Evolutionary conservation across 148 eudicot species (phyloP).

Genomic region (Amaranthus palmeri): DNA sequence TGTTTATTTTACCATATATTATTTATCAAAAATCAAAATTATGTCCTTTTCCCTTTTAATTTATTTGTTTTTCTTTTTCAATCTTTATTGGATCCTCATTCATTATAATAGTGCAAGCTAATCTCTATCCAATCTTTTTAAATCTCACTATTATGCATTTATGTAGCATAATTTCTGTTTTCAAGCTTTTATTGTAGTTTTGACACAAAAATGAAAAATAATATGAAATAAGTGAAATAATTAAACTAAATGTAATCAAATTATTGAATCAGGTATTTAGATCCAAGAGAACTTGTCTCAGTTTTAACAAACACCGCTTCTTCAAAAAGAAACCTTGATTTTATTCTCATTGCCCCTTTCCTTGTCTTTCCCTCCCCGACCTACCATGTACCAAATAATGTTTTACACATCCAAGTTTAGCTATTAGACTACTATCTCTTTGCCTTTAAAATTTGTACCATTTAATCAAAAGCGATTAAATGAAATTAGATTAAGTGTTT

Average conservation of each 20-base stretch:
- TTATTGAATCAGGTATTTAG: constrained; percentile 4
- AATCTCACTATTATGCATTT: background rate
- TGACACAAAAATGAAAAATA: too few species aligned
- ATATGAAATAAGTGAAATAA: too few species aligned
- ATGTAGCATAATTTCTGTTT: background rate
- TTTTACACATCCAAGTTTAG: too few species aligned
- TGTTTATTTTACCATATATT: constrained; percentile 17
- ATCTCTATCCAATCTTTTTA: constrained; percentile 13
- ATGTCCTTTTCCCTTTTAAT: background rate
- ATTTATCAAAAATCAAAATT: constrained; percentile 1
- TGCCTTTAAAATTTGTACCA: too few species aligned
- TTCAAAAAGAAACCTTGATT: too few species aligned
- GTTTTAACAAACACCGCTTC: too few species aligned
- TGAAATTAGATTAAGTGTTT: too few species aligned
- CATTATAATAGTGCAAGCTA: background rate
- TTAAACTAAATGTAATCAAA: background rate
- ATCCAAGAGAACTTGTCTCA: background rate
- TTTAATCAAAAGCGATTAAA: too few species aligned
- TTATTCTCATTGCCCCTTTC: too few species aligned
- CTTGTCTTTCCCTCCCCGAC: too few species aligned
- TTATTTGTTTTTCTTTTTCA: background rate
- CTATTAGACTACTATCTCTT: too few species aligned
- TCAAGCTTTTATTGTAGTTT: background rate
- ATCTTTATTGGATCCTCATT: background rate
- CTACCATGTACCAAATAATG: too few species aligned